Base-by-base conservation (phyloP, 1,284 basidiomycete genomes). In the Fistulina hepatica region DNA sequence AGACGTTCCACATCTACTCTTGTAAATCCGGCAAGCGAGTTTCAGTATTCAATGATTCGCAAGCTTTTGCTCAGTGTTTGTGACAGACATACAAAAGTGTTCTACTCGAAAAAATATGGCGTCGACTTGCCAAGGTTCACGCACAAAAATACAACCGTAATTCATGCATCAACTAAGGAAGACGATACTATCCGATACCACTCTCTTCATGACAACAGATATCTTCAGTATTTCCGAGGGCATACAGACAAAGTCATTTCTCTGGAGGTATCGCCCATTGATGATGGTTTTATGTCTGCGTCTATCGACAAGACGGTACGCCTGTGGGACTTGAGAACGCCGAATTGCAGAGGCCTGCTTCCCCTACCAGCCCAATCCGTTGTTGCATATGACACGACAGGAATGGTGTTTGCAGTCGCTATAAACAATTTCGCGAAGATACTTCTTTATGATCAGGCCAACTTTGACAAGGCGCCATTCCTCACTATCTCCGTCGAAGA, bases 61-160 rank as follows among this genome's bases (percentile, higher is more conserved):
- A 24, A 35, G 36, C 39, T 41, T 43, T 42, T 41, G 49, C 45
- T 35, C 47, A 52, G 48, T 39, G 39, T 37, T 43, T 45, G 16
- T 37, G 47, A 31, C 48, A 80, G 91, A 54, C 75, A 76, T 42
- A 50, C 76, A 24, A 89, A 89, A 58, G 82, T 78, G 2, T 60
- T 93, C 3, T 78, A 84, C 49, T 97, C 92, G 0, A 90, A 93
- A 58, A 99, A 99, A 59, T 98, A 98, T 57, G 95, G 95, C 1
- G 84, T 91, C 21, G 85, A 93, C 55, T 73, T 95, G 12, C 89
- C 91, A 12, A 76, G 92, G 2, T 97, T 97, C 54, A 97, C 94
- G 0, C 95, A 98, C 62, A 84, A 84, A 51, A 78, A 74, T 42
- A 78, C 78, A 0, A 76, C 81, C 4, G 81, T 97, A 40, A 58